Evolutionary conservation across 495 filamentous ascomycete genomes (phyloP).

Genomic region (Cairneyella variabilis): DNA sequence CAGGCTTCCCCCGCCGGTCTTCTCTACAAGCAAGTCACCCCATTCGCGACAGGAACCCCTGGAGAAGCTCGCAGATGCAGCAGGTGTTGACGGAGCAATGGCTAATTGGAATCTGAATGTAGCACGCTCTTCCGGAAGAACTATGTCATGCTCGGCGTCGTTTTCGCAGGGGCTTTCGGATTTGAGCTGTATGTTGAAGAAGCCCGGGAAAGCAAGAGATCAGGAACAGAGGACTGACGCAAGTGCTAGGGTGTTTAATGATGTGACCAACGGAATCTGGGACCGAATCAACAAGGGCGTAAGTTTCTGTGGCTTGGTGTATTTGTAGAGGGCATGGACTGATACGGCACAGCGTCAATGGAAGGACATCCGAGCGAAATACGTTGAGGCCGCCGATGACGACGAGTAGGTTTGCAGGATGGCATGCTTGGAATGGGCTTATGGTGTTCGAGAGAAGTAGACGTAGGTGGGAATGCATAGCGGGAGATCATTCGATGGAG

Average conservation of each 20-base stretch:
- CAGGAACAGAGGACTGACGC: constrained; percentile 4
- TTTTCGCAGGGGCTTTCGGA: constrained; percentile 84
- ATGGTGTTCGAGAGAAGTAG: background rate
- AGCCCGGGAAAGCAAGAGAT: too few relatives aligned
- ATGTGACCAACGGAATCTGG: constrained; percentile 76
- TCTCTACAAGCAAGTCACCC: constrained; percentile 78
- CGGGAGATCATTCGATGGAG: constrained; percentile 3
- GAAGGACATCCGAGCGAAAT: constrained; percentile 95
- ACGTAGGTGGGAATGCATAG: background rate
- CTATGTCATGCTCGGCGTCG: constrained; percentile 74
- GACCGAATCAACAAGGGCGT: constrained; percentile 85
- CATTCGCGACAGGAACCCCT: constrained; percentile 13
- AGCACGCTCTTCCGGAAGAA: constrained; percentile 85
- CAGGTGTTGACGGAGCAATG: too few relatives aligned
- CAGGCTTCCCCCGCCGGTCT: constrained; percentile 29
- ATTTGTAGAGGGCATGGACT: background rate
- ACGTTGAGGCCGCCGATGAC: constrained; percentile 58
- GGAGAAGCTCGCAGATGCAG: too few relatives aligned
- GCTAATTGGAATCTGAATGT: constrained; percentile 33
- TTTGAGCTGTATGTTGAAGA: constrained; percentile 77
- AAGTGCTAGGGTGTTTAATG: constrained; percentile 66
- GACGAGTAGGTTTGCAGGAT: constrained; percentile 20
- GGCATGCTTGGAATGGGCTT: background rate
- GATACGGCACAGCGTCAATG: constrained; percentile 80
- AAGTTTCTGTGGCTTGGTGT: constrained; percentile 35